A percentile compares a stretch with the other conserved stretches of the same genome.
These are phyloP conservation scores for Aspergillus fumigatiaffinis DNA, from an alignment of 2,329 filamentous ascomycete species.

Conservation along the genomic window DNA sequence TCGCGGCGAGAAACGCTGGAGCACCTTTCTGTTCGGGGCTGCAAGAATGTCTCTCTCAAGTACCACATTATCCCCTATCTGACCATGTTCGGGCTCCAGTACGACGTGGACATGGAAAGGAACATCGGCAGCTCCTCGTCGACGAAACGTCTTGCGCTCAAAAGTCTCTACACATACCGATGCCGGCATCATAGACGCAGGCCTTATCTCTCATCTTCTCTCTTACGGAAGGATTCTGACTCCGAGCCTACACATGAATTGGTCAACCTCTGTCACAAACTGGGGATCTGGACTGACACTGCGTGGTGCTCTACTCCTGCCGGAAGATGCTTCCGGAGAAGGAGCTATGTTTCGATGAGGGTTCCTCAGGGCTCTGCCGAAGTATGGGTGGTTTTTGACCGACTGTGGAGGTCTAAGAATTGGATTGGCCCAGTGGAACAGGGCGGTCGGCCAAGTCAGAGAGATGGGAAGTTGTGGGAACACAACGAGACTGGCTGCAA, in stretches of 20 bases:
- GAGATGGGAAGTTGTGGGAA: slow-evolving; percentile 55
- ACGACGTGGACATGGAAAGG: slow-evolving; percentile 43
- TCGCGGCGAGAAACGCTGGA: slow-evolving; percentile 52
- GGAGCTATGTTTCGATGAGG: slow-evolving; percentile 55
- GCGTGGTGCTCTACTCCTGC: slow-evolving; percentile 59
- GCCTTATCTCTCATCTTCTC: slow-evolving; percentile 55
- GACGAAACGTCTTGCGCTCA: slow-evolving; percentile 48
- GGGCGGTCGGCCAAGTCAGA: slow-evolving; percentile 25
- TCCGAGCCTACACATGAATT: slow-evolving; percentile 59
- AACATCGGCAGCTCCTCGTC: slow-evolving; percentile 29
- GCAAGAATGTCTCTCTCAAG: slow-evolving; percentile 62
- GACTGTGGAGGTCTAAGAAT: slow-evolving; percentile 57
- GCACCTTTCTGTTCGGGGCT: slow-evolving; percentile 59
- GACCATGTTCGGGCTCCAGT: slow-evolving; percentile 44
- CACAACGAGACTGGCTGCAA: slow-evolving; percentile 51
- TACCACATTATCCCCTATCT: slow-evolving; percentile 61
- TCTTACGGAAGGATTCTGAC: slow-evolving; percentile 55
- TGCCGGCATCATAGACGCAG: slow-evolving; percentile 60
- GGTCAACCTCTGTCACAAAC: slow-evolving; percentile 55
- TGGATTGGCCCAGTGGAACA: slow-evolving; percentile 48
- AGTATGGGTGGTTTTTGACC: slow-evolving; percentile 61
- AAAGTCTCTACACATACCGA: slow-evolving; percentile 59
- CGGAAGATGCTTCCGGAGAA: slow-evolving; percentile 52
- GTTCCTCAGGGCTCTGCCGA: slow-evolving; percentile 53
- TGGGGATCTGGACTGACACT: slow-evolving; percentile 60